phyloP scores from a whole-genome alignment of 768 basidiomycete species.

The Russula sp. region DNA sequence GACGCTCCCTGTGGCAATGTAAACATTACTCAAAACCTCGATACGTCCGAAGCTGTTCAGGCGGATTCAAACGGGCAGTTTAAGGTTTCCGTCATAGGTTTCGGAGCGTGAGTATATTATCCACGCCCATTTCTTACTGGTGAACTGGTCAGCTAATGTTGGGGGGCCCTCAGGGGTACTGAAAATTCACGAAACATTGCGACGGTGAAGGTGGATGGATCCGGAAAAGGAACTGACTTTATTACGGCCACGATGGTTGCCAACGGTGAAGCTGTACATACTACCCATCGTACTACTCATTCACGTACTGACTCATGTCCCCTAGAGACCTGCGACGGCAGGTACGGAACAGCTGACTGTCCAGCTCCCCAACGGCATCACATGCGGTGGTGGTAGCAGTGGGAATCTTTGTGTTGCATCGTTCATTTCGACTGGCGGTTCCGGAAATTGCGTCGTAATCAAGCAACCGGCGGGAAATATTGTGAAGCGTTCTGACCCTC shows the following conservation, averaged over 20 bases:
- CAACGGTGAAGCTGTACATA: conserved; percentile 49
- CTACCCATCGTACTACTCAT: conserved; percentile 11
- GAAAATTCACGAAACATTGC: conserved; percentile 52
- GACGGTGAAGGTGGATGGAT: conserved; percentile 44
- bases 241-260: conserved; percentile 41
- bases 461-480: too few species aligned
- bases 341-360: conserved; percentile 28
- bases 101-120: conserved; percentile 43
- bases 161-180: conserved; percentile 35
- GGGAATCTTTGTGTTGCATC: conserved; percentile 49
- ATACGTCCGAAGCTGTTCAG: conserved; percentile 32
- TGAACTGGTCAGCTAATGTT: conserved; percentile 39
- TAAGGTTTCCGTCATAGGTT: conserved; percentile 43
- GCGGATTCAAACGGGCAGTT: conserved; percentile 43
- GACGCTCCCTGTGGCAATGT: too few species aligned
- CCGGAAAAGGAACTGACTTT: too few species aligned
- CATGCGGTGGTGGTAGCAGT: conserved; percentile 48
- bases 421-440: conserved; percentile 48
- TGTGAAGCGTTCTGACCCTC: too few species aligned
- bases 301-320: too few species aligned
- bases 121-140: conserved; percentile 39
- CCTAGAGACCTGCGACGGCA: conserved; percentile 33
- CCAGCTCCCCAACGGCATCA: conserved; percentile 43
- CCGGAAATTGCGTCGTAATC: conserved; percentile 46
- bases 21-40: conserved; percentile 40